These are phyloP conservation scores for Biancaea sappan DNA, from an alignment of 306 rosid genomes.

Conservation along the genomic window DNA sequence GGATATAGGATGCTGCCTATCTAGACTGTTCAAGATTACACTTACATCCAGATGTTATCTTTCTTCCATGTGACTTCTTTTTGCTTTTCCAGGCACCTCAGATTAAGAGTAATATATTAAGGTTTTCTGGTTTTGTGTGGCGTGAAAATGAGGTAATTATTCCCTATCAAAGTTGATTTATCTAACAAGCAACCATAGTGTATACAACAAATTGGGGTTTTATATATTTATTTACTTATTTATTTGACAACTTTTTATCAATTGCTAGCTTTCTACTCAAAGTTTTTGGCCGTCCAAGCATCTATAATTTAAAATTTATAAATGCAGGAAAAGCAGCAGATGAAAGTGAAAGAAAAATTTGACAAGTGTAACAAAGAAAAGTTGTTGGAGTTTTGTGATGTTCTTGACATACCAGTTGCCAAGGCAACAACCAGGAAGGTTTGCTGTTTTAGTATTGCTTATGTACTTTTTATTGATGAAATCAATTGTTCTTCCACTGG, in stretches of 20 bases:
- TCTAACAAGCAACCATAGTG: not conserved
- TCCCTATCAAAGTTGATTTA: not conserved
- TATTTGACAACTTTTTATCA: conserved; percentile 7
- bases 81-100: conserved; percentile 69
- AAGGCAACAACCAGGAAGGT: conserved; percentile 88
- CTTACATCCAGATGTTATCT: conserved; percentile 23
- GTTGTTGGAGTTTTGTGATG: conserved; percentile 83
- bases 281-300: conserved; percentile 27
- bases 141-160: conserved; percentile 78
- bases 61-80: conserved; percentile 18
- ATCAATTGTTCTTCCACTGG: not conserved
- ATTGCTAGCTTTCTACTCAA: not conserved
- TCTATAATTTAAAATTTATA: conserved; percentile 23
- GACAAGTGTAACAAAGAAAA: conserved; percentile 93
- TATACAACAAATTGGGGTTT: conserved; percentile 5
- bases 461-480: conserved; percentile 4
- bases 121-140: conserved; percentile 99
- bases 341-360: conserved; percentile 82
- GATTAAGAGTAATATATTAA: conserved; percentile 84
- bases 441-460: conserved; percentile 35
- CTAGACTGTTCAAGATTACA: conserved; percentile 4
- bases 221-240: not conserved
- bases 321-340: conserved; percentile 88
- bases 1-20: not conserved
- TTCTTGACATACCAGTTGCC: conserved; percentile 65